phyloP scores from a whole-genome alignment of 768 basidiomycete species.

The Lactifluus echinatus region DNA sequence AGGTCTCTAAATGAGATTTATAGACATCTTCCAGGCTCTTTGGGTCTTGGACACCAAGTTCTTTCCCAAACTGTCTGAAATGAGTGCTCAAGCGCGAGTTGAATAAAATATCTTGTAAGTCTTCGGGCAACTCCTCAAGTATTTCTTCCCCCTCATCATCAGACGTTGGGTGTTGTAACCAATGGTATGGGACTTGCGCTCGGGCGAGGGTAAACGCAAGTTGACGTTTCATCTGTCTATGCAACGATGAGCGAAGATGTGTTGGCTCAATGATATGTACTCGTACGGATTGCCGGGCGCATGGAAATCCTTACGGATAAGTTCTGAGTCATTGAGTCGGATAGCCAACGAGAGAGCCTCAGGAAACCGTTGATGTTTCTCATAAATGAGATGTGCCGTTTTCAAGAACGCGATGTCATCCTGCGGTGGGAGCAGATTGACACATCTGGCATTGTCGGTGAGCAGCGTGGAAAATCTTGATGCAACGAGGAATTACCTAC shows the following conservation, averaged over 20 bases:
- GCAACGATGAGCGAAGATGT: not conserved
- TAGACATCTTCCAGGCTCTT: conserved; percentile 96
- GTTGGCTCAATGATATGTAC: not conserved
- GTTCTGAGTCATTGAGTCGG: conserved; percentile 66
- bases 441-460: conserved; percentile 45
- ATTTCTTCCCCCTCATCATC: conserved; percentile 46
- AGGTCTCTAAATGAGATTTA: conserved; percentile 90
- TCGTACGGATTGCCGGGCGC: conserved; percentile 82
- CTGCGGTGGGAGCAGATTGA: conserved; percentile 83
- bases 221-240: conserved; percentile 85
- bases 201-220: conserved; percentile 91
- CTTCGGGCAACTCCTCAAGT: conserved; percentile 62
- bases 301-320: conserved; percentile 83
- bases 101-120: conserved; percentile 77
- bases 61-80: conserved; percentile 90
- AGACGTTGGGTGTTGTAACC: conserved; percentile 56
- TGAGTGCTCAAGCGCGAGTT: conserved; percentile 76
- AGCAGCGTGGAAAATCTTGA: not conserved
- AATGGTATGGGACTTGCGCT: conserved; percentile 82
- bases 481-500: conserved; percentile 34
- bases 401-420: conserved; percentile 86
- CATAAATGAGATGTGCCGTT: conserved; percentile 84
- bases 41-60: conserved; percentile 81
- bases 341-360: conserved; percentile 86
- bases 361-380: conserved; percentile 78